A percentile compares a stretch with the other conserved stretches of the same genome.
phyloP scores from a whole-genome alignment of 139 green algal species.

The Chlamydomonas eustigma region DNA sequence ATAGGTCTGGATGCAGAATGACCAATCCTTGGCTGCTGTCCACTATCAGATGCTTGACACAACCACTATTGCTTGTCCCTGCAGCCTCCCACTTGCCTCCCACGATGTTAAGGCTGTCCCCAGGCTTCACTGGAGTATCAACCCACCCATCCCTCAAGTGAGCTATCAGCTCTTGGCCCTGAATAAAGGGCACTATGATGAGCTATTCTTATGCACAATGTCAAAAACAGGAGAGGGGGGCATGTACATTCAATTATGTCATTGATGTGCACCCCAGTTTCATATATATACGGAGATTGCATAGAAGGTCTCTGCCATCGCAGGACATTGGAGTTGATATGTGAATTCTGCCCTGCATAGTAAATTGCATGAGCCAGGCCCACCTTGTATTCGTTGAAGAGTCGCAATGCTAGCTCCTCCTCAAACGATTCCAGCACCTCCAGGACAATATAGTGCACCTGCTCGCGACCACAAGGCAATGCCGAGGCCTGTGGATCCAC shows the following conservation, averaged over 20 bases:
- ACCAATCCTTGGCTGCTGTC: conserved; percentile 26
- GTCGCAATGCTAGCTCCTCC: conserved; percentile 29
- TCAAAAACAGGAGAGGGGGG: too few relatives aligned
- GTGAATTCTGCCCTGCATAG: too few relatives aligned
- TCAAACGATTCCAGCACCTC: background rate
- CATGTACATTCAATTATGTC: too few relatives aligned
- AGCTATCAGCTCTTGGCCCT: conserved; percentile 27
- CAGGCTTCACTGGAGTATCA: conserved; percentile 32
- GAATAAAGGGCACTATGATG: background rate
- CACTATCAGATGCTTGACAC: background rate
- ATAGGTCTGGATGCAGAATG: conserved; percentile 52
- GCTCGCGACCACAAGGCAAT: conserved; percentile 10
- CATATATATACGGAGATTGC: too few relatives aligned
- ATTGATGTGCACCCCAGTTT: too few relatives aligned
- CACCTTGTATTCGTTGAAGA: conserved; percentile 32
- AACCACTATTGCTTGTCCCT: too few relatives aligned
- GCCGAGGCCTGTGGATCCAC: background rate
- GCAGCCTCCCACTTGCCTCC: too few relatives aligned
- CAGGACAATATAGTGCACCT: conserved; percentile 32
- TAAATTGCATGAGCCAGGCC: too few relatives aligned
- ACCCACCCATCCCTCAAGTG: conserved; percentile 44
- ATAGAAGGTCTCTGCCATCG: too few relatives aligned
- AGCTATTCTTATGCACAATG: background rate
- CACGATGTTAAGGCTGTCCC: conserved; percentile 55
- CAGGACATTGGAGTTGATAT: too few relatives aligned